Evolutionary conservation across 2,329 filamentous ascomycete species (phyloP), one percentile per base, ranked within the genome.

Genomic region (Xylaria sp.): DNA sequence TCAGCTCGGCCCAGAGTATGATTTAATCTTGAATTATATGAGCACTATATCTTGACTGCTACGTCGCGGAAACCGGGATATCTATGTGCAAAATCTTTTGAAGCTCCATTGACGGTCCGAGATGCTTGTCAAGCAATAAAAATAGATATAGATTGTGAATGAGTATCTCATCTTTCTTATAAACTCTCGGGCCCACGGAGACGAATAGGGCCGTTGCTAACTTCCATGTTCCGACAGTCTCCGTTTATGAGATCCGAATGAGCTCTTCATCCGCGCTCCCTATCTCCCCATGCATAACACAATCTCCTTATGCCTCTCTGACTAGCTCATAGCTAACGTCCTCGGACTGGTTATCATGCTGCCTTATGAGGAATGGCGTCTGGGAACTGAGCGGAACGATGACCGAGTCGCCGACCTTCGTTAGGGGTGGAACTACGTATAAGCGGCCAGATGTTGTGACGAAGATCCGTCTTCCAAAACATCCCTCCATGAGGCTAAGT

Each of bases 251-350:
- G 50, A 65, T 51, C 5, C 62, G 55, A 54, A 70, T 65, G 34
- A 65, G 6, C n/a, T 69, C 62, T 39, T 61, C 56, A 51, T 66
- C 45, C n/a, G 34, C 12, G 50, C 12, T 53, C 12, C 57, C 56
- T 45, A 69, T 64, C 51, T 70, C 65, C 54, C 68, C 64, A 34
- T 68, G 12, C 69, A 72, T 73, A 6, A 61, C 56, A 32, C 65
- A 65, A 11, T 70, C 62, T 1, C 69, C 69, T 36, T 55, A 71
- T 4, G 60, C 48, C 61, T 70, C 69, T 14, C 67, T 60, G 17
- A 70, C 34, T 1, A 69, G 50, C 42, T 68, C 61, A 45, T 68
- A 63, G 8, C 57, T 17, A 9, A 11, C 21, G 36, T 27, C 4
- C 14, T 45, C n/a, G 11, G 45, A 27, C 12, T 36, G 8, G 2